Evolutionary conservation across 2,329 filamentous ascomycete species (phyloP).

Genomic region (Parastagonospora nodorum): DNA sequence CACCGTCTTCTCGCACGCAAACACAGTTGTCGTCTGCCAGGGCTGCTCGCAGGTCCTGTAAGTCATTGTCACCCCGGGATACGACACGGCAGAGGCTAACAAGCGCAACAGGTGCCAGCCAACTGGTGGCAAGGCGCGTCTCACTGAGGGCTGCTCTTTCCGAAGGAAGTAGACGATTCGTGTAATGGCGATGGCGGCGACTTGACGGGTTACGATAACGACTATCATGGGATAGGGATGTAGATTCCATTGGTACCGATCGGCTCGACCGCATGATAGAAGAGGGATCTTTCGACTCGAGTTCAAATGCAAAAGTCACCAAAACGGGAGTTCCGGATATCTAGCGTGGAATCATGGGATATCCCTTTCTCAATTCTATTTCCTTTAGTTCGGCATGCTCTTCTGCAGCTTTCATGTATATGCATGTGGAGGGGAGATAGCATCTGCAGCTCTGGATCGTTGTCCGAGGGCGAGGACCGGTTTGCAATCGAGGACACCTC

Average conservation of each 20-base stretch:
- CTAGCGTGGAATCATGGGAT: constrained; percentile 48
- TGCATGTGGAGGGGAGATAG: constrained; percentile 51
- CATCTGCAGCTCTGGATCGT: constrained; percentile 47
- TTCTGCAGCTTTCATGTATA: constrained; percentile 47
- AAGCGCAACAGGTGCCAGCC: constrained; percentile 74
- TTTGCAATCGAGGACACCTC: constrained; percentile 55
- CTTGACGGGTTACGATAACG: constrained; percentile 45
- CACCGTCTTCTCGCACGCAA: constrained; percentile 99
- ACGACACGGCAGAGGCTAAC: constrained; percentile 28
- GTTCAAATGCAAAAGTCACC: constrained; percentile 46
- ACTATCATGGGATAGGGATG: constrained; percentile 45
- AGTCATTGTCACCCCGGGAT: constrained; percentile 20
- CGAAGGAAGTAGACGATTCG: constrained; percentile 88
- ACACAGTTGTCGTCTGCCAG: constrained; percentile 99
- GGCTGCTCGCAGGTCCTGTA: constrained; percentile 96
- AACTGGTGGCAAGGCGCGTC: constrained; percentile 97
- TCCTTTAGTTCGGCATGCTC: constrained; percentile 47
- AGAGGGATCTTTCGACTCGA: constrained; percentile 51
- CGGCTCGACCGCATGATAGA: constrained; percentile 51
- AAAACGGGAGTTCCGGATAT: constrained; percentile 53
- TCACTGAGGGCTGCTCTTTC: constrained; percentile 99
- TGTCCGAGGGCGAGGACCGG: constrained; percentile 47
- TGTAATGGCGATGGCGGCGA: constrained; percentile 32
- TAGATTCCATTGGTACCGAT: constrained; percentile 49
- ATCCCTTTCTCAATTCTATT: constrained; percentile 45